These are phyloP conservation scores for Monosporozyma yasuniensis DNA, from an alignment of 805 yeast species.

Conservation along the genomic window DNA sequence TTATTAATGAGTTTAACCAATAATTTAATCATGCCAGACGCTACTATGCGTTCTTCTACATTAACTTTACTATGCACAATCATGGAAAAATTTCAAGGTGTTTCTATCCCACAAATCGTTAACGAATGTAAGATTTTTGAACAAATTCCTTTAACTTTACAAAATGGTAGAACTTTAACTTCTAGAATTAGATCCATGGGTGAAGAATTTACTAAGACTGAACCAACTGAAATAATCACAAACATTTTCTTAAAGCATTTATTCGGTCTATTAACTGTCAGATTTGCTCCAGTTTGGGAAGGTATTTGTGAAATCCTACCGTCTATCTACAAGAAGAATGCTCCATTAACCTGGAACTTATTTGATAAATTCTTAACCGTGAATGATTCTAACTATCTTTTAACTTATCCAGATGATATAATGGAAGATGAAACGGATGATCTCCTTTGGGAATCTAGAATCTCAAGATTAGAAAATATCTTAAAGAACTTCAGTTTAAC, in stretches of 20 bases:
- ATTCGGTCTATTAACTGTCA: constrained; percentile 64
- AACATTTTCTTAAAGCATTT: constrained; percentile 35
- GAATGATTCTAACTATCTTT: constrained; percentile 12
- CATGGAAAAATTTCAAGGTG: constrained; percentile 12
- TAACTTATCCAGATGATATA: constrained; percentile 15
- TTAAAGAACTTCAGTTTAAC: constrained; percentile 24
- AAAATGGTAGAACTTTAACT: constrained; percentile 65
- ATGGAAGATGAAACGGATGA: constrained; percentile 7
- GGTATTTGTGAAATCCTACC: constrained; percentile 59
- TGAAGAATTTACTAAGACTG: constrained; percentile 31
- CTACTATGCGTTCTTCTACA: constrained; percentile 41
- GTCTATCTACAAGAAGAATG: constrained; percentile 34
- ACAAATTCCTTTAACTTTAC: constrained; percentile 59
- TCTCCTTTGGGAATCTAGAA: constrained; percentile 37
- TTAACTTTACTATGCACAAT: constrained; percentile 37
- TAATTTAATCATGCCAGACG: constrained; percentile 43
- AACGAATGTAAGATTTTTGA: constrained; percentile 53
- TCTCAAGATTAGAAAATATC: constrained; percentile 37
- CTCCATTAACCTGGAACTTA: constrained; percentile 47
- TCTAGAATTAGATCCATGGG: constrained; percentile 57
- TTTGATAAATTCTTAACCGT: constrained; percentile 31
- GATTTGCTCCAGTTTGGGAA: constrained; percentile 81
- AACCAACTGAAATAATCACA: constrained; percentile 13
- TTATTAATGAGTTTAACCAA: constrained; percentile 13
- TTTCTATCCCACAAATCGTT: constrained; percentile 34